Conservation (phyloP, 1,284 basidiomycete species). For the Porogramme epimiltina region DNA sequence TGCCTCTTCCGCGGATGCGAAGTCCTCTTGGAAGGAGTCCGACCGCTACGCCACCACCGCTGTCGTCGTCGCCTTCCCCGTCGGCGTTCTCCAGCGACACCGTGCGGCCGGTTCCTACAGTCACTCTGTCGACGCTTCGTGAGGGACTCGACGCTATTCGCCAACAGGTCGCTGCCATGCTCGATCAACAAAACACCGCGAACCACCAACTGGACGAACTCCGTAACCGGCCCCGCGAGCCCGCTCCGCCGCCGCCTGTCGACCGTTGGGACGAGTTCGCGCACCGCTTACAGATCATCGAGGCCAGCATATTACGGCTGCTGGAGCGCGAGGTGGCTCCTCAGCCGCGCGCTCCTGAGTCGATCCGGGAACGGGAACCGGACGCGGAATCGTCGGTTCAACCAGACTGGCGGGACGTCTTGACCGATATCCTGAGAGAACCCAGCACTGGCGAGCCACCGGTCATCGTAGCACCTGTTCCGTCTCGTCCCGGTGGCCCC, state of each 20-base stretch:
- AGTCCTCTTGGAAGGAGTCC: background rate
- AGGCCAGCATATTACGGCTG: constrained; percentile 41
- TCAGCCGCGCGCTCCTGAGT: constrained; percentile 10
- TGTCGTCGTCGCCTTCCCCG: constrained; percentile 37
- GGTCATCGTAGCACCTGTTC: constrained; percentile 43
- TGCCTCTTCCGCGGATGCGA: constrained; percentile 14
- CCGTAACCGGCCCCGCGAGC: constrained; percentile 23
- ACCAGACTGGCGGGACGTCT: constrained; percentile 25
- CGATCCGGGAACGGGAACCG: constrained; percentile 8
- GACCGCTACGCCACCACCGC: constrained; percentile 31
- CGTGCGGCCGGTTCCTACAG: constrained; percentile 38
- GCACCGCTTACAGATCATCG: constrained; percentile 41
- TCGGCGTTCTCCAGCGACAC: constrained; percentile 46
- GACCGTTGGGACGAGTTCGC: constrained; percentile 38
- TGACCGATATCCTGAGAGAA: constrained; percentile 30
- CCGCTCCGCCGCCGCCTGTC: constrained; percentile 5
- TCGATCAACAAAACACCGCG: constrained; percentile 58
- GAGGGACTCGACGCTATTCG: constrained; percentile 51
- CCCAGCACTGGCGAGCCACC: constrained; percentile 27
- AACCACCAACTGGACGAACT: constrained; percentile 52
- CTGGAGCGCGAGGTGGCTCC: constrained; percentile 19
- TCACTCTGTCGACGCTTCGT: constrained; percentile 41
- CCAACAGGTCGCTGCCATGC: constrained; percentile 51
- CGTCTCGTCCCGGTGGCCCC: constrained; percentile 40
- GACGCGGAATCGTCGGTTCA: constrained; percentile 23